A percentile compares a stretch with the other conserved stretches of the same genome.
Evolutionary conservation across 352 stramenopile genomes (phyloP).

Genomic region (Phytopythium kandeliae): DNA sequence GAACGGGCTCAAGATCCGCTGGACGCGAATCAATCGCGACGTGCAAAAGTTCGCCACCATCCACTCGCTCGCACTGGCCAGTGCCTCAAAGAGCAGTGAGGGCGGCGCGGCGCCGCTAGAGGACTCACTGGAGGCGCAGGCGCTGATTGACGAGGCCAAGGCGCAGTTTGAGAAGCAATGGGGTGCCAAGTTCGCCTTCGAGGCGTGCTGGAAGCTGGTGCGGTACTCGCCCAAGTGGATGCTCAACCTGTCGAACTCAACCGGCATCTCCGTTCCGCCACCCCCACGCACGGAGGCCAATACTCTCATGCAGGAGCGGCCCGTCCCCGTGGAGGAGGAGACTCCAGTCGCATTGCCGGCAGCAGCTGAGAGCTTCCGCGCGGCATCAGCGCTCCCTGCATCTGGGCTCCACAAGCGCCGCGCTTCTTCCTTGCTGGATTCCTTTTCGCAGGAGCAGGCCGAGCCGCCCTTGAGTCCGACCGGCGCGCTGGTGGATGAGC

Average conservation of each 20-base stretch:
- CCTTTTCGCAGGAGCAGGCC: neutral
- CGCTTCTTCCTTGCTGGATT: conserved; percentile 5
- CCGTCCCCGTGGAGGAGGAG: conserved; percentile 4
- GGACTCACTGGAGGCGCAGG: conserved; percentile 28
- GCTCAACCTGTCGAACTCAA: conserved; percentile 47
- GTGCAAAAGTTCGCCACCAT: conserved; percentile 64
- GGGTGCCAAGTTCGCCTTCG: conserved; percentile 59
- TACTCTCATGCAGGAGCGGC: conserved; percentile 8
- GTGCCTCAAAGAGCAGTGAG: conserved; percentile 1
- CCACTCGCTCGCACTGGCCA: conserved; percentile 32
- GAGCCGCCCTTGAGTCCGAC: conserved; percentile 26
- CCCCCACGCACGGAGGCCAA: neutral
- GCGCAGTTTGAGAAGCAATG: conserved; percentile 43
- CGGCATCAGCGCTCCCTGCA: neutral
- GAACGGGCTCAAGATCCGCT: conserved; percentile 76
- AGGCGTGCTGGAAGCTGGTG: conserved; percentile 62
- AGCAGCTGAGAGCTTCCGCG: neutral
- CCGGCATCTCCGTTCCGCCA: conserved; percentile 13
- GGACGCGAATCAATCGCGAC: conserved; percentile 76
- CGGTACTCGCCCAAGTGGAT: conserved; percentile 61
- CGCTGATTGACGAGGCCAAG: conserved; percentile 46
- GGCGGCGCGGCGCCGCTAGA: conserved; percentile 8
- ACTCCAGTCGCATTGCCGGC: neutral
- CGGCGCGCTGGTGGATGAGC: conserved; percentile 35
- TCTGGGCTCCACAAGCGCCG: conserved; percentile 8